A percentile compares a stretch with the other conserved stretches of the same genome.
Evolutionary conservation across 331 rosid species (phyloP).

Genomic region (Dryas integrifolia): DNA sequence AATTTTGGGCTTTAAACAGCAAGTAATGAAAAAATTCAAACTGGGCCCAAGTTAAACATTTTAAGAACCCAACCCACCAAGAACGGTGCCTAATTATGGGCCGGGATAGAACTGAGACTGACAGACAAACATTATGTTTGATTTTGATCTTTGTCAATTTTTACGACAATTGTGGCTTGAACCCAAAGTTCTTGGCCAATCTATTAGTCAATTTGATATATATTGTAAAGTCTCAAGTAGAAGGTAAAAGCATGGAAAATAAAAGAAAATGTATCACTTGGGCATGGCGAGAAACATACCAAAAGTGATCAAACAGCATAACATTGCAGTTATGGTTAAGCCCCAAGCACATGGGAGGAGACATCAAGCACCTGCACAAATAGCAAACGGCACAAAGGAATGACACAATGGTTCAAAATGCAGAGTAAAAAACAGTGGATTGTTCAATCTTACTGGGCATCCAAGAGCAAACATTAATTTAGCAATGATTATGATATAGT

Average conservation of each 20-base stretch:
- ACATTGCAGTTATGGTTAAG: neutral
- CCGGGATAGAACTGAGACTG: neutral
- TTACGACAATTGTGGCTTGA: neutral
- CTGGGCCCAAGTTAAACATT: neutral
- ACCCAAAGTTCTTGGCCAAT: neutral
- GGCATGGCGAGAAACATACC: conserved; percentile 15
- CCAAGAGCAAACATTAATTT: neutral
- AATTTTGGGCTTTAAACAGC: neutral
- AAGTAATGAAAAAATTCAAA: neutral
- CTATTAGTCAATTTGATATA: neutral
- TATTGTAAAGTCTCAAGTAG: neutral
- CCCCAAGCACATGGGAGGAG: conserved; percentile 16
- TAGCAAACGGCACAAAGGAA: conserved; percentile 4
- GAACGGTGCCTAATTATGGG: neutral
- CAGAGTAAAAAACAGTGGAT: neutral
- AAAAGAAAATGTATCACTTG: neutral
- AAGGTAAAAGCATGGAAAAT: conserved; percentile 5
- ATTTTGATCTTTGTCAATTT: neutral
- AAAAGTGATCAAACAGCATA: neutral
- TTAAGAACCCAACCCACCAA: neutral
- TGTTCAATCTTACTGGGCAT: neutral
- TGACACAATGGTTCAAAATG: neutral
- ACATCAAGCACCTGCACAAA: conserved; percentile 33
- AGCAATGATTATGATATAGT: neutral
- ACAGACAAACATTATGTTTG: neutral